Evolutionary conservation across 176 grass and related monocot species (phyloP).

Genomic region (Triticum timopheevii): DNA sequence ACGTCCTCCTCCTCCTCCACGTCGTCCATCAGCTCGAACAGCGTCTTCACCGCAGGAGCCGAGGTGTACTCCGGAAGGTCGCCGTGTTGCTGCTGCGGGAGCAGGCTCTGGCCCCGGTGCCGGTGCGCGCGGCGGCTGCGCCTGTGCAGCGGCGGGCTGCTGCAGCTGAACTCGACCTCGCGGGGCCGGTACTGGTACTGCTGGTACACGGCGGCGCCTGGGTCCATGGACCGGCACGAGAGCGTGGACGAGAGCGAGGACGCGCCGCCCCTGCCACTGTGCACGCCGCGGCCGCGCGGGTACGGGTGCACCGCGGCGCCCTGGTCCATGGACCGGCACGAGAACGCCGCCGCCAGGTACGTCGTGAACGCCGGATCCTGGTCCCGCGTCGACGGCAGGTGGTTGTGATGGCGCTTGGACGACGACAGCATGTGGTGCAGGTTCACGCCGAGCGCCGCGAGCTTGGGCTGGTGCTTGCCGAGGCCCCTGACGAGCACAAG

Average conservation of each 20-base stretch:
- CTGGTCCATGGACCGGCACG: slow-evolving; percentile 74
- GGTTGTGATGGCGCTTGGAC: slow-evolving; percentile 34
- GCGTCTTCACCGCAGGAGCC: slow-evolving; percentile 34
- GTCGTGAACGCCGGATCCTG: slow-evolving; percentile 9
- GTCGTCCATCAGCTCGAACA: slow-evolving; percentile 57
- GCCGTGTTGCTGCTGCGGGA: neutral
- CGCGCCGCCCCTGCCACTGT: neutral
- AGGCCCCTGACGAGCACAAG: slow-evolving; percentile 60
- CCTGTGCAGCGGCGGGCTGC: slow-evolving; percentile 59
- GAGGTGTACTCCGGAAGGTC: neutral
- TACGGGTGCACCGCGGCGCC: slow-evolving; percentile 52
- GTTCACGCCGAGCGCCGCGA: slow-evolving; percentile 63
- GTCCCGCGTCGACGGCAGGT: neutral
- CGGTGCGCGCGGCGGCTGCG: slow-evolving; percentile 15
- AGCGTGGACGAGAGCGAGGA: slow-evolving; percentile 32
- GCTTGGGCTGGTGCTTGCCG: slow-evolving; percentile 64
- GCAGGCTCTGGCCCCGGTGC: neutral
- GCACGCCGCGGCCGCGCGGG: neutral
- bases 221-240: slow-evolving; percentile 72
- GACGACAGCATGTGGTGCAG: slow-evolving; percentile 53
- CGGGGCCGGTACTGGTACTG: slow-evolving; percentile 50
- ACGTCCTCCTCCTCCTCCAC: neutral
- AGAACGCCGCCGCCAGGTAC: slow-evolving; percentile 29
- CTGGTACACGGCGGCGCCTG: slow-evolving; percentile 33
- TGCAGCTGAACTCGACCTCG: slow-evolving; percentile 93